phyloP scores from a whole-genome alignment of 257 asterid genomes.

The Scutellaria baicalensis region DNA sequence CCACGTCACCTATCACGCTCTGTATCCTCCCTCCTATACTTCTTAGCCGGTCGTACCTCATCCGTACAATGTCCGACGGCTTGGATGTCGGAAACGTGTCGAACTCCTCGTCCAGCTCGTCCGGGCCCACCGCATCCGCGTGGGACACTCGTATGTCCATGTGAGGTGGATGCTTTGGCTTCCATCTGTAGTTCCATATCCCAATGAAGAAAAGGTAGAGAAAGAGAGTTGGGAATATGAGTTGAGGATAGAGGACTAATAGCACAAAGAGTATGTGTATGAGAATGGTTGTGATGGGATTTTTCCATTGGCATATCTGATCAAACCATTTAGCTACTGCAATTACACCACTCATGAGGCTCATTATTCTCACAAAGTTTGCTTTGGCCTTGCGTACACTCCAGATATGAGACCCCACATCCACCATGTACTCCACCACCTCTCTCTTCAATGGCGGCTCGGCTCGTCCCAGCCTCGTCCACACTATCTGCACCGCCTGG shows the following conservation, averaged over 20 bases:
- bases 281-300: conserved; percentile 72
- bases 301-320: conserved; percentile 70
- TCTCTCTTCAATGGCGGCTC: conserved; percentile 79
- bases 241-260: conserved; percentile 49
- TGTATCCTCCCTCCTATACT: conserved; percentile 78
- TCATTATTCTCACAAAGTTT: conserved; percentile 46
- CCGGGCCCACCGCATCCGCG: conserved; percentile 49
- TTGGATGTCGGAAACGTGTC: conserved; percentile 67
- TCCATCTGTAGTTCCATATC: conserved; percentile 61
- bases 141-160: conserved; percentile 73
- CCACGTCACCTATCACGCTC: conserved; percentile 66
- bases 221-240: conserved; percentile 63
- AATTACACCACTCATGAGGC: conserved; percentile 36
- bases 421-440: conserved; percentile 61
- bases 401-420: conserved; percentile 71
- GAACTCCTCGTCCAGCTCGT: conserved; percentile 75
- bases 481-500: conserved; percentile 48
- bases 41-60: conserved; percentile 72
- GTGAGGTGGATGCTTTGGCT: conserved; percentile 85
- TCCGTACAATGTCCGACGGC: conserved; percentile 41
- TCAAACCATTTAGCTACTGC: conserved; percentile 58
- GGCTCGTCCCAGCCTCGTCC: conserved; percentile 46
- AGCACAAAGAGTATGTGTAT: conserved; percentile 57
- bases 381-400: conserved; percentile 77
- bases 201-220: conserved; percentile 65